Base-by-base conservation (phyloP, 148 eudicot genomes). In the Rhododendron henanense region DNA sequence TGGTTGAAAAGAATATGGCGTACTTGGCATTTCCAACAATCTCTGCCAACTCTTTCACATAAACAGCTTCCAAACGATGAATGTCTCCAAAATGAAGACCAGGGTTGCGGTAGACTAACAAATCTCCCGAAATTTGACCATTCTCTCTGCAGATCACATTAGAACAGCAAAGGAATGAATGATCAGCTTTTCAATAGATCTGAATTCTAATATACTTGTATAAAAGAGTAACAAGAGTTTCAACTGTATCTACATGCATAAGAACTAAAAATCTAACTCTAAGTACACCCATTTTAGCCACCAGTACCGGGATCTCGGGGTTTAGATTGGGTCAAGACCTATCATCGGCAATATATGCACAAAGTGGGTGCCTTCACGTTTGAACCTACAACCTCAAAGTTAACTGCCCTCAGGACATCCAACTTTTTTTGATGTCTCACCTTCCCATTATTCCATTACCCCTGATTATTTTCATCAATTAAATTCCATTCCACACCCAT, bases 1-100 rank as follows among this genome's bases (percentile, higher is more conserved):
- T 92, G 1, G 90, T 85, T 19, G 96, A 92, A 81, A 96, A 96
- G 84, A 96, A 94, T 78, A 94, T 94, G 25, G 88, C 98, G 87
- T 93, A 93, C 84, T 92, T 96, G 28, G 99, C 87, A 82, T 91
- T 91, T 14, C 99, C 98, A 10, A 96, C 91, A 78, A 90, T 9
- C 0, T 90, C 93, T 78, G 88, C 90, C 88, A 96, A 51, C 16
- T 82, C 88, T 86, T 90, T 81, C 2, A 91, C 83, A 74, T 90
- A 90, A 31, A 86, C 90, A 11, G 99, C 99, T 63, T 87, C 86
- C 65, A 94, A 83, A 55, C 90, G 84, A 89, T 96, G 99, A 74
- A 96, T 73, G 50, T 96, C 99, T 51, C 99, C 99, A 31, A 92
- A 90, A 82, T 94, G 98, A 89, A 92, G 79, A 53, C 99, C 99